These are phyloP conservation scores for Yamadazyma sp. DNA, from an alignment of 1,139 yeast genomes.

Conservation along the genomic window DNA sequence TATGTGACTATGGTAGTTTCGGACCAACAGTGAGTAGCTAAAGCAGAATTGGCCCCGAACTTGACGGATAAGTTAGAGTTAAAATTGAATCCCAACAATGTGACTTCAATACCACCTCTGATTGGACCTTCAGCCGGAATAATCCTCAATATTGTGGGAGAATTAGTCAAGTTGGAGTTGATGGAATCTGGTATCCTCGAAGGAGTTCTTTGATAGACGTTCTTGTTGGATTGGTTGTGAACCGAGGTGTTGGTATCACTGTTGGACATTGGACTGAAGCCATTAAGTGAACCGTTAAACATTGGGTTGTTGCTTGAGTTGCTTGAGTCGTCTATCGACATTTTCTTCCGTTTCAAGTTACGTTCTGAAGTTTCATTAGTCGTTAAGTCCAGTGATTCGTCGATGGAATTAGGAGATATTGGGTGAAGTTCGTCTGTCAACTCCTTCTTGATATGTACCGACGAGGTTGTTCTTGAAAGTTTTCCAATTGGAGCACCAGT, in stretches of 20 bases:
- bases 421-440: conserved; percentile 26
- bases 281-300: conserved; percentile 44
- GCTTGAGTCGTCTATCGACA: conserved; percentile 45
- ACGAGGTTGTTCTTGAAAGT: conserved; percentile 3
- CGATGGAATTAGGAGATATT: conserved; percentile 63
- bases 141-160: conserved; percentile 73
- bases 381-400: conserved; percentile 64
- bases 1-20: conserved; percentile 91
- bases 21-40: conserved; percentile 95
- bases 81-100: conserved; percentile 83
- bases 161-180: conserved; percentile 18
- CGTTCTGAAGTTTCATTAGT: conserved; percentile 43
- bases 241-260: conserved; percentile 34
- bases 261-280: conserved; percentile 46
- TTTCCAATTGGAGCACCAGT: conserved; percentile 7
- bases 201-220: conserved; percentile 12
- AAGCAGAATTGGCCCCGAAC: conserved; percentile 81
- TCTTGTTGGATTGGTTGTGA: conserved; percentile 11
- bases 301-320: conserved; percentile 41
- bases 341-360: conserved; percentile 41
- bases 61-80: conserved; percentile 78
- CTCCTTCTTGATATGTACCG: conserved; percentile 11
- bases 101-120: conserved; percentile 93
- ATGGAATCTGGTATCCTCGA: conserved; percentile 16
- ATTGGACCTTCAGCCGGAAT: conserved; percentile 95